Evolutionary conservation across 805 yeast species (phyloP).

Genomic region (Spathaspora gorwiae): DNA sequence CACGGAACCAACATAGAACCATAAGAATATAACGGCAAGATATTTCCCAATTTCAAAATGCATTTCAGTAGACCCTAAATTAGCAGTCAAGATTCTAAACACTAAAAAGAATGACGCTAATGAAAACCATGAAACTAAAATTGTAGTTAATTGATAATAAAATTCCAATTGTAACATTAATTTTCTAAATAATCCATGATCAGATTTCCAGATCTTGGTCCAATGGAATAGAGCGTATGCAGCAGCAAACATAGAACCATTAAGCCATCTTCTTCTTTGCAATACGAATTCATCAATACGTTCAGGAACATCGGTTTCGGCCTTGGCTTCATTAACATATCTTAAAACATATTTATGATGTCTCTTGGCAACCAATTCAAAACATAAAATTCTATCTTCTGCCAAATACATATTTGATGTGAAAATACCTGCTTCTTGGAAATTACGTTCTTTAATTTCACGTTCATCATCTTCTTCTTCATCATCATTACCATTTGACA

Average conservation of each 20-base stretch:
- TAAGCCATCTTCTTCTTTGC: constrained; percentile 97
- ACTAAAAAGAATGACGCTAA: constrained; percentile 86
- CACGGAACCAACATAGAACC: constrained; percentile 79
- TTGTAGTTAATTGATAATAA: constrained; percentile 69
- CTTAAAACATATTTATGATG: constrained; percentile 70
- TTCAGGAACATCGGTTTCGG: constrained; percentile 96
- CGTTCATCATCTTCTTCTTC: constrained; percentile 37
- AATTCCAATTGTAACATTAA: constrained; percentile 82
- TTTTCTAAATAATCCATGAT: constrained; percentile 79
- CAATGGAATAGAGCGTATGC: constrained; percentile 82
- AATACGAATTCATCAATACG: constrained; percentile 88
- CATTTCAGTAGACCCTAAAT: constrained; percentile 61
- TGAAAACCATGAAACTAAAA: constrained; percentile 89
- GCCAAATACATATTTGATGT: constrained; percentile 96
- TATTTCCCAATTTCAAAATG: constrained; percentile 70
- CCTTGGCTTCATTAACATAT: constrained; percentile 83
- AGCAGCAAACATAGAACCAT: constrained; percentile 97
- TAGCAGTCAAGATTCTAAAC: constrained; percentile 78
- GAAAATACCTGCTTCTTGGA: constrained; percentile 63
- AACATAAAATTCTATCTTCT: constrained; percentile 92
- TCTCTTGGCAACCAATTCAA: constrained; percentile 86
- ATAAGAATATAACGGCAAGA: constrained; percentile 71
- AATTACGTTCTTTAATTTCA: constrained; percentile 34
- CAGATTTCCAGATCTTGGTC: constrained; percentile 82
- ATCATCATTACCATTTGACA: constrained; percentile 22